These are phyloP conservation scores for Cryptosporidium felis DNA, from an alignment of 169 alveolate species.

Conservation along the genomic window DNA sequence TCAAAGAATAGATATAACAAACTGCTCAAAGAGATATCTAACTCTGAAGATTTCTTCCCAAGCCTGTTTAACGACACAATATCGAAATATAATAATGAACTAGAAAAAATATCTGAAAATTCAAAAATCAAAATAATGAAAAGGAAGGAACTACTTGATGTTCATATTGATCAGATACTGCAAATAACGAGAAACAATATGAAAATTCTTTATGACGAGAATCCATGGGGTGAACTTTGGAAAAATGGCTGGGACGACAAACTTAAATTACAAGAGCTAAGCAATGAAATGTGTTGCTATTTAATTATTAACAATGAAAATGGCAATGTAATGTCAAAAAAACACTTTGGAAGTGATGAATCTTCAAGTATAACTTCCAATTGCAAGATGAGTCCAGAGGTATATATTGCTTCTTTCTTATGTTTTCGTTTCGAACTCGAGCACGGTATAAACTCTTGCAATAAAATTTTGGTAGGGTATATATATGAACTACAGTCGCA, in stretches of 20 bases:
- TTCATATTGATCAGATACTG: conserved; percentile 7
- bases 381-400: background rate
- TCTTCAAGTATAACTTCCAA: background rate
- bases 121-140: background rate
- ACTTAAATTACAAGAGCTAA: conserved; percentile 19
- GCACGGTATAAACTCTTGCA: background rate
- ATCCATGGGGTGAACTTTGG: conserved; percentile 71
- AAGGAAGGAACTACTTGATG: conserved; percentile 1
- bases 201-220: conserved; percentile 53
- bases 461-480: conserved; percentile 19
- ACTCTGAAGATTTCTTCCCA: background rate
- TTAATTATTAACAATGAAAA: conserved; percentile 3
- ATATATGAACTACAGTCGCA: conserved; percentile 46
- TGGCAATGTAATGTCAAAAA: background rate
- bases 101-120: background rate
- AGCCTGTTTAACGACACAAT: background rate
- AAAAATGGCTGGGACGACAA: conserved; percentile 39
- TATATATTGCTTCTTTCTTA: background rate
- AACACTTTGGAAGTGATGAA: background rate
- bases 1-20: background rate
- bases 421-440: conserved; percentile 47
- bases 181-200: conserved; percentile 49
- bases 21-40: background rate
- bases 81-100: background rate
- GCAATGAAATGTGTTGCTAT: conserved; percentile 4